Conservation (phyloP, 1,284 basidiomycete genomes). For the Trametes sp. region DNA sequence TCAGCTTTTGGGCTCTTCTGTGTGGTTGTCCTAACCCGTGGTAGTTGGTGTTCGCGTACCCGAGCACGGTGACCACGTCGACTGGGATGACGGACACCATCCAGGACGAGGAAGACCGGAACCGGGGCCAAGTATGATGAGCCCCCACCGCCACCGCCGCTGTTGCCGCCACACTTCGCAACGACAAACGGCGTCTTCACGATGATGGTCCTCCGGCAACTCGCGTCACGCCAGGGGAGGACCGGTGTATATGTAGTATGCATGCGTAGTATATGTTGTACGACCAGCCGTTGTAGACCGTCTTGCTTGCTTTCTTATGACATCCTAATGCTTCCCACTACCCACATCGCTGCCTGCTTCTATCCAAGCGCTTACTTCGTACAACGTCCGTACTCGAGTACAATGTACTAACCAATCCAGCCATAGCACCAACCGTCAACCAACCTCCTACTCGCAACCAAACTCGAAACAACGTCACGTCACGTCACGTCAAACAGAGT, state of each 20-base stretch:
- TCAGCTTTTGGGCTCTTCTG: background rate
- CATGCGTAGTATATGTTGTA: background rate
- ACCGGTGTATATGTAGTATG: background rate
- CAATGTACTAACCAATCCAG: too few species aligned
- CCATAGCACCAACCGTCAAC: too few species aligned
- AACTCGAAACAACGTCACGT: too few species aligned
- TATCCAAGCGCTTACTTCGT: background rate
- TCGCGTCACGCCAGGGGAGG: background rate
- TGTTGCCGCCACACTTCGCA: background rate
- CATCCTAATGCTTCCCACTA: background rate
- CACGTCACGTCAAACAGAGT: too few species aligned
- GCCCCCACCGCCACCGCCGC: too few species aligned
- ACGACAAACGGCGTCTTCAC: too few species aligned
- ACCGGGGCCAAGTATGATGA: too few species aligned
- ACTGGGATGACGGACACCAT: background rate
- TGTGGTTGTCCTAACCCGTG: background rate
- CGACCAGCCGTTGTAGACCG: background rate
- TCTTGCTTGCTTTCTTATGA: background rate
- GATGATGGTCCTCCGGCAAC: too few species aligned
- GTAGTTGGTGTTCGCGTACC: background rate
- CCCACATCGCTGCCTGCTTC: too few species aligned
- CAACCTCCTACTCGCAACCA: too few species aligned
- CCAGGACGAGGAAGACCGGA: background rate
- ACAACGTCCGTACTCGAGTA: too few species aligned
- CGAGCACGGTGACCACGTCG: background rate